Conservation (phyloP, 305 asterid species). For the Lippia alba region DNA sequence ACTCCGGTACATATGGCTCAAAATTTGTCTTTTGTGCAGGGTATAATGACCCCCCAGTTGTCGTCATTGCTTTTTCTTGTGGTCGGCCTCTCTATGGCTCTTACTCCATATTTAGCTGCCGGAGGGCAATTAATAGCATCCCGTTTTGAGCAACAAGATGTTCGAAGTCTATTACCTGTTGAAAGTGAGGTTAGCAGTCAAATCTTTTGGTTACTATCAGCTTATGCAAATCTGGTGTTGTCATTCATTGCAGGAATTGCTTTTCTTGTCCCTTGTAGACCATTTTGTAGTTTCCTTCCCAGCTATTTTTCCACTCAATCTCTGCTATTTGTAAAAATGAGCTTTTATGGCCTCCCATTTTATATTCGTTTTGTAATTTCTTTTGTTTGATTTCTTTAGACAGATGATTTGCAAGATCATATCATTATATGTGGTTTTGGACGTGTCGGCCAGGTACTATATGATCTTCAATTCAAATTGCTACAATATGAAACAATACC, state of each 20-base stretch:
- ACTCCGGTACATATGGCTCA: conserved; percentile 11
- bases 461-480: conserved; percentile 29
- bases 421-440: conserved; percentile 98
- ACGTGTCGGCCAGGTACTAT: conserved; percentile 97
- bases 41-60: conserved; percentile 89
- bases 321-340: conserved; percentile 18
- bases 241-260: conserved; percentile 26
- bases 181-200: conserved; percentile 88
- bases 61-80: conserved; percentile 96
- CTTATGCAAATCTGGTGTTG: conserved; percentile 15
- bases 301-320: conserved; percentile 19
- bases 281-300: conserved; percentile 15
- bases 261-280: conserved; percentile 20
- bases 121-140: conserved; percentile 99
- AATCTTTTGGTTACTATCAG: conserved; percentile 28
- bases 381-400: conserved; percentile 58
- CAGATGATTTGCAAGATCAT: conserved; percentile 99
- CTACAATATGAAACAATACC: conserved; percentile 26
- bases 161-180: conserved; percentile 90
- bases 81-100: conserved; percentile 98
- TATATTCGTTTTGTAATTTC: conserved; percentile 25
- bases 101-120: conserved; percentile 99
- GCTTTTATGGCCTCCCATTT: conserved; percentile 16
- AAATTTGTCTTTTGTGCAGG: conserved; percentile 56
- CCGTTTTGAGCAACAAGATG: conserved; percentile 96